Conservation (phyloP, 2,329 filamentous ascomycete genomes). For the Xylariaceae sp. region DNA sequence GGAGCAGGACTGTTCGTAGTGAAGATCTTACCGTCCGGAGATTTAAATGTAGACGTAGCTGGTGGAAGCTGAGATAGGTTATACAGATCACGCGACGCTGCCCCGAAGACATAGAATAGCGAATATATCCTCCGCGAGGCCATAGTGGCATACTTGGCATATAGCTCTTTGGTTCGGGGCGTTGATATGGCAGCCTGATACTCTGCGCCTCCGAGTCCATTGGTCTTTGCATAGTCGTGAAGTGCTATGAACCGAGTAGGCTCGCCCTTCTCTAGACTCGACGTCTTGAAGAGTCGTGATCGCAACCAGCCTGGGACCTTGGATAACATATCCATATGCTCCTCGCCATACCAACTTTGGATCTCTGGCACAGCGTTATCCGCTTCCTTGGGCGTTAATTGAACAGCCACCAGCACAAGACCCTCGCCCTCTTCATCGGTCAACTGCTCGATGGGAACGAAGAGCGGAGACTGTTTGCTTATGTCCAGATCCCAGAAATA, state of each 20-base stretch:
- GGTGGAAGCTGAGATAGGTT: slow-evolving; percentile 59
- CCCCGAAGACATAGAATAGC: slow-evolving; percentile 81
- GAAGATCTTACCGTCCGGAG: slow-evolving; percentile 60
- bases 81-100: slow-evolving; percentile 72
- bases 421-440: slow-evolving; percentile 64
- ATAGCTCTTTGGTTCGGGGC: slow-evolving; percentile 65
- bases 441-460: slow-evolving; percentile 65
- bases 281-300: slow-evolving; percentile 73
- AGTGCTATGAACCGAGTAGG: slow-evolving; percentile 68
- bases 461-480: slow-evolving; percentile 61
- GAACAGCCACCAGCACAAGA: slow-evolving; percentile 67
- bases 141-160: slow-evolving; percentile 62
- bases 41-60: slow-evolving; percentile 56
- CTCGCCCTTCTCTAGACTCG: slow-evolving; percentile 60
- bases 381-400: slow-evolving; percentile 60
- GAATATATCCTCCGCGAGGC: slow-evolving; percentile 68
- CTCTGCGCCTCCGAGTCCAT: slow-evolving; percentile 70
- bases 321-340: slow-evolving; percentile 74
- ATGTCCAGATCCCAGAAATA: slow-evolving; percentile 73
- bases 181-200: slow-evolving; percentile 69
- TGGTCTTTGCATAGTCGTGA: slow-evolving; percentile 73
- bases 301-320: slow-evolving; percentile 82
- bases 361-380: slow-evolving; percentile 60
- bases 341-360: slow-evolving; percentile 74
- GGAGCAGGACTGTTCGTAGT: slow-evolving; percentile 60